Evolutionary conservation across 2,329 filamentous ascomycete species (phyloP), one percentile per base, ranked within the genome.

Genomic region (Magnaporthales sp.): DNA sequence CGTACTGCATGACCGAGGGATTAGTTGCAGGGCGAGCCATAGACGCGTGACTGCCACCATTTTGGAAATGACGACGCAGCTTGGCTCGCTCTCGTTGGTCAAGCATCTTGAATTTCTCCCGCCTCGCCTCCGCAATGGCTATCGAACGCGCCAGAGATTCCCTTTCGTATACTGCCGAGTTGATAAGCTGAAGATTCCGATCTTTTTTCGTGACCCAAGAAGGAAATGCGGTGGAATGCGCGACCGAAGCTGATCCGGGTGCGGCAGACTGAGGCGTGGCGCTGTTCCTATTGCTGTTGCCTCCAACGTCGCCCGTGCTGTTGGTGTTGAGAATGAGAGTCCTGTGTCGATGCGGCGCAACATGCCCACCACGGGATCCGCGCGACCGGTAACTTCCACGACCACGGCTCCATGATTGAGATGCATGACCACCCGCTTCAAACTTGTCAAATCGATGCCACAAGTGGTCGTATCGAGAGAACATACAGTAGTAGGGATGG

Each of bases 151-250:
- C 84, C 73, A 91, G 86, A 11, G 84, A 82, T 68, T 92, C 88
- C 75, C 91, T 89, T 69, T 93, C 88, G 75, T 90, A 95, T 1
- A 94, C 85, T 19, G 86, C 86, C 24, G 89, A 86, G 74, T 94
- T 96, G 77, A 96, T 95, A 56, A 96, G 80, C 75, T 96, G 91
- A 74, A 91, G 85, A 74, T 93, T 91, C 64, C 90, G 89, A 75
- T 91, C 91, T 64, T 83, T 89, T 74, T 89, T 91, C 6, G 88
- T 85, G 58, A 95, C 85, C 87, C 90, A 94, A 22, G 74, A 70
- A 54, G 74, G 76, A 2, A 77, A 76, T 3, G 78, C 73, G 32
- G 77, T 76, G 9, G 76, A 74, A 10, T 76, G 67, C 9, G 76
- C 73, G 69, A 70, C 66, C 69, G 73, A 68, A 69, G 72, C 66